Percentiles rank a stretch among this genome's conserved stretches.
Conservation (phyloP, 129 eudicot genomes). For the Artemisia annua region DNA sequence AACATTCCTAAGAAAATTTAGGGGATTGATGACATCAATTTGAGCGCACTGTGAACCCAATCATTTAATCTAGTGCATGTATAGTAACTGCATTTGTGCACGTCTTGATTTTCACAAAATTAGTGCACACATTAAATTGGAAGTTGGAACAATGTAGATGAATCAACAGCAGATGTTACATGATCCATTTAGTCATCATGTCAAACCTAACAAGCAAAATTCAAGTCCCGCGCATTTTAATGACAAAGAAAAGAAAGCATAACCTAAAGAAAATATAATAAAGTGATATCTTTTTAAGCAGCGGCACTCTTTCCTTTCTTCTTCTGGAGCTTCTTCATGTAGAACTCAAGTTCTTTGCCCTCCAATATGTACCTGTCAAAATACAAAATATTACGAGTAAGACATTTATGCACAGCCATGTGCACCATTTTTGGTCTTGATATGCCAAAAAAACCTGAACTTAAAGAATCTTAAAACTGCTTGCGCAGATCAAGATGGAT, state of each 20-base stretch:
- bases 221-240: neutral
- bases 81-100: neutral
- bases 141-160: neutral
- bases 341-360: conserved; percentile 88
- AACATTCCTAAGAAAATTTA: too few relatives aligned
- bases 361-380: conserved; percentile 70
- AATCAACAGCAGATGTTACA: conserved; percentile 15
- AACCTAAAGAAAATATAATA: conserved; percentile 5
- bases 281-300: conserved; percentile 25
- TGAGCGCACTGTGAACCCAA: too few relatives aligned
- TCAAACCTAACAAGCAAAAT: conserved; percentile 14
- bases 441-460: too few relatives aligned
- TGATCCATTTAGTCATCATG: conserved; percentile 11
- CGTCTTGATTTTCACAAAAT: neutral
- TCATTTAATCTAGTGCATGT: neutral
- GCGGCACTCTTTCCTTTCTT: conserved; percentile 81
- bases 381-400: neutral
- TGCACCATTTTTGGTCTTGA: neutral
- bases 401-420: neutral
- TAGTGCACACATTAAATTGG: neutral
- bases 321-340: conserved; percentile 84
- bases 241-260: neutral
- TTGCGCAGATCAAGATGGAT: neutral
- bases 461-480: too few relatives aligned
- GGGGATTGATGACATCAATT: too few relatives aligned